These are phyloP conservation scores for Diaporthe vaccinii DNA, from an alignment of 2,329 filamentous ascomycete species.

Conservation along the genomic window DNA sequence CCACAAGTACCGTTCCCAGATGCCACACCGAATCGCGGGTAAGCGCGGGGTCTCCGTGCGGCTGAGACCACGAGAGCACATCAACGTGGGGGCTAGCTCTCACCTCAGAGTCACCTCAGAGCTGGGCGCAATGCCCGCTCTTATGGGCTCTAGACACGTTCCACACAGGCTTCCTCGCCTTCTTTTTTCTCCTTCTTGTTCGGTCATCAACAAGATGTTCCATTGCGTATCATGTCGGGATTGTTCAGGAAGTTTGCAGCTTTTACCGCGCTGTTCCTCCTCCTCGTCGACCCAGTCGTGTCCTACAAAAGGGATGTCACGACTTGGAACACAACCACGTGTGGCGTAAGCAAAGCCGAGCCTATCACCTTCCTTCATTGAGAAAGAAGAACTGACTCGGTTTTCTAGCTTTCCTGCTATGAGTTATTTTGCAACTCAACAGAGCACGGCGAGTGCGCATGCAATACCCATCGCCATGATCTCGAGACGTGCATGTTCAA, in stretches of 20 bases:
- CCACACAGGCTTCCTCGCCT: not conserved
- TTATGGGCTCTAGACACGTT: not conserved
- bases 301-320: constrained; percentile 11
- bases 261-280: not conserved
- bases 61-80: not conserved
- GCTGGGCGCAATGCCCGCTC: not conserved
- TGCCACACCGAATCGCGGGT: not conserved
- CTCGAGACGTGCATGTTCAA: not conserved
- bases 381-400: not conserved
- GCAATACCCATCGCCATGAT: not conserved
- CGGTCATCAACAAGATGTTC: not conserved
- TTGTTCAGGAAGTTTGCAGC: not conserved
- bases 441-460: constrained; percentile 21
- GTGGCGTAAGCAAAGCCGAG: constrained; percentile 14
- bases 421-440: constrained; percentile 32
- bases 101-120: too few relatives aligned
- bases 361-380: too few relatives aligned
- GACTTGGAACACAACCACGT: constrained; percentile 9
- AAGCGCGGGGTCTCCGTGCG: too few relatives aligned
- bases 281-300: not conserved
- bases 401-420: constrained; percentile 8
- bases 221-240: not conserved
- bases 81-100: not conserved
- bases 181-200: not conserved
- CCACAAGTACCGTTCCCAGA: not conserved